Evolutionary conservation across 768 basidiomycete genomes (phyloP).

Genomic region (Hericium coralloides): DNA sequence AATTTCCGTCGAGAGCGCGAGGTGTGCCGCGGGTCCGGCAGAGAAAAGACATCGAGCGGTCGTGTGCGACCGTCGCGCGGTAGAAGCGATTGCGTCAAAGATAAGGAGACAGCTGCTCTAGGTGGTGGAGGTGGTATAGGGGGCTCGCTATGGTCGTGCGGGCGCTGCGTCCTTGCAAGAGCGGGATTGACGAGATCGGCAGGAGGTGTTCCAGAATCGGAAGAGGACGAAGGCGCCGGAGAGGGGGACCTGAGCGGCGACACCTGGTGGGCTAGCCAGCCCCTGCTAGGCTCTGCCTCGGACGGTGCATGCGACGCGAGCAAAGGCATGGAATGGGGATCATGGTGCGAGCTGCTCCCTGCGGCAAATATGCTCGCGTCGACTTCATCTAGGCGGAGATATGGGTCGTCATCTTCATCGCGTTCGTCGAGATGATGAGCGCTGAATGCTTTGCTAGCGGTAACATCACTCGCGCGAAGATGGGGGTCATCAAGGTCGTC

Average conservation of each 20-base stretch:
- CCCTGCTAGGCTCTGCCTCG: conserved; percentile 33
- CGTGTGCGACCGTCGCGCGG: conserved; percentile 62
- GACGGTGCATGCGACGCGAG: conserved; percentile 23
- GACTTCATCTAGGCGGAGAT: conserved; percentile 67
- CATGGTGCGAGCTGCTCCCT: conserved; percentile 20
- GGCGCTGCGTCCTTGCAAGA: conserved; percentile 17
- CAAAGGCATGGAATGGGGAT: conserved; percentile 28
- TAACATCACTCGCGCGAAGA: conserved; percentile 33
- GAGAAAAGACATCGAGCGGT: conserved; percentile 61
- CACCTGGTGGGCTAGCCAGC: conserved; percentile 71
- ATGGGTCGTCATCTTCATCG: conserved; percentile 65
- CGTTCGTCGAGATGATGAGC: conserved; percentile 21
- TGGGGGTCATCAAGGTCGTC: conserved; percentile 78
- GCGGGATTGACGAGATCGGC: conserved; percentile 13
- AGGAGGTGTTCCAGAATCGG: conserved; percentile 34
- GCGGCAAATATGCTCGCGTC: conserved; percentile 25
- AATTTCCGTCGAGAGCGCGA: conserved; percentile 58
- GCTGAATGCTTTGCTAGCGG: conserved; percentile 17
- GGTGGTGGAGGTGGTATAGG: conserved; percentile 36
- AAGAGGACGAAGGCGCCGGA: conserved; percentile 29
- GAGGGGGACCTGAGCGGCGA: conserved; percentile 49
- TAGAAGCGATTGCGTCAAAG: conserved; percentile 72
- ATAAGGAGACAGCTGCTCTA: conserved; percentile 42
- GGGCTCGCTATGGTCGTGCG: conserved; percentile 11
- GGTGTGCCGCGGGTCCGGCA: conserved; percentile 69